Base-by-base conservation (phyloP, 1,139 yeast genomes). In the Pneumocystis wakefieldiae region DNA sequence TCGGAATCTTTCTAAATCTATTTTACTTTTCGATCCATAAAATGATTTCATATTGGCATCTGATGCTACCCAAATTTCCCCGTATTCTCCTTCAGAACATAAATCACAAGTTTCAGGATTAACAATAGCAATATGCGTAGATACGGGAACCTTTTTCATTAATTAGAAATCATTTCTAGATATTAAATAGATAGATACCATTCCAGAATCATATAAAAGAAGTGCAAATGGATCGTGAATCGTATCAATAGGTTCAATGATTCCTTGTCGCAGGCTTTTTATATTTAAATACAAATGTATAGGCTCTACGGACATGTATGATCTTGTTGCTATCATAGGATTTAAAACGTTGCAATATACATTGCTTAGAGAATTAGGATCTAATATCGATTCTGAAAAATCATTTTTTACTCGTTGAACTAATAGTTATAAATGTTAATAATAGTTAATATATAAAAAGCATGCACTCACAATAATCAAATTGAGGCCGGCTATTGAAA, bases 41-140 rank as follows among this genome's bases (percentile, higher is more conserved):
- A 85, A 85, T 3, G 83, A 81, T 8, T 78, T 73, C 48, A 84
- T 84, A 69, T 85, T 89, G 0, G 92, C 95, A 68, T 90, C 96
- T 0, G 96, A 86, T 67, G 87, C 82, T 1, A 92, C 94, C 98
- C 98, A 92, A 60, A 92, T 90, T 75, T 92, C 98, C 55, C 99
- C 99, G 73, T 84, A 85, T 73, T 94, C 98, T n/a, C 97, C 97
- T 65, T 85, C 86, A 66, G 81, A 83, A 73, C 98, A 92, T 19
- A 90, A 76, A 62, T 77, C 76, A 61, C 82, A 75, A 0, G 97
- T 92, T 72, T 91, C 97, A 0, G 98, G 98, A 69, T 94, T 94
- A 4, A 92, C 97, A 67, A 92, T 87, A 0, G 96, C 94, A 58
- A 94, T 83, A 71, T 90, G 95, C 0, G 97, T 88, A 71, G 95